Percentiles rank a stretch among this genome's conserved stretches.
phyloP scores from a whole-genome alignment of 768 basidiomycete genomes.

The Naematelia encephala region DNA sequence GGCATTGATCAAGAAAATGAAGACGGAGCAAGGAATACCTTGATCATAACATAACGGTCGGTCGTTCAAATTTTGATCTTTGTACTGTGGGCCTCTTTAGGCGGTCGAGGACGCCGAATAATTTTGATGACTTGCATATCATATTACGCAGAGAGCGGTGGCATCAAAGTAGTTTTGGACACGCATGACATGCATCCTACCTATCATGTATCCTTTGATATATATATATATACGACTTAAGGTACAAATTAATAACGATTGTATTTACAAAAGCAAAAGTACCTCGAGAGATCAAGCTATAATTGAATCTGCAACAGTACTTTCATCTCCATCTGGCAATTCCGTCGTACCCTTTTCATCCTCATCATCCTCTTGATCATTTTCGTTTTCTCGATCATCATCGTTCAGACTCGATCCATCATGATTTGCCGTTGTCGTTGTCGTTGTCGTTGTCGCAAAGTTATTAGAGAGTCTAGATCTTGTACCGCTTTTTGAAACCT shows the following conservation, averaged over 20 bases:
- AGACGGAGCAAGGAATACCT: constrained; percentile 41
- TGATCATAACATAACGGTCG: constrained; percentile 7
- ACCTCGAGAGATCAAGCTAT: neutral
- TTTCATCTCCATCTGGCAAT: neutral
- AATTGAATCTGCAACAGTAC: neutral
- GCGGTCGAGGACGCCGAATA: too few species aligned
- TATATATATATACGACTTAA: too few species aligned
- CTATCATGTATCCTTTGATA: too few species aligned
- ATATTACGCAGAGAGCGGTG: too few species aligned
- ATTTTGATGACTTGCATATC: too few species aligned
- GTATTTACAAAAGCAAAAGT: neutral
- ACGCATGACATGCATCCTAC: too few species aligned
- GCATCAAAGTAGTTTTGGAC: too few species aligned
- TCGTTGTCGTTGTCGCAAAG: neutral
- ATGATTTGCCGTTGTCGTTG: neutral
- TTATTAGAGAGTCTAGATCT: too few species aligned
- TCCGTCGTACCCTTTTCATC: neutral
- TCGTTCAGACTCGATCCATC: neutral
- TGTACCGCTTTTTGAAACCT: too few species aligned
- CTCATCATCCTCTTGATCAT: neutral
- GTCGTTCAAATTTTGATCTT: neutral
- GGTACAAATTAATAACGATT: neutral
- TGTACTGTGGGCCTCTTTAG: neutral
- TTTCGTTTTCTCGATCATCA: neutral
- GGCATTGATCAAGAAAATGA: constrained; percentile 70